Percentiles rank a stretch among this genome's conserved stretches.
These are phyloP conservation scores for Jamesozyma spencerorum DNA, from an alignment of 805 yeast genomes.

Conservation along the genomic window DNA sequence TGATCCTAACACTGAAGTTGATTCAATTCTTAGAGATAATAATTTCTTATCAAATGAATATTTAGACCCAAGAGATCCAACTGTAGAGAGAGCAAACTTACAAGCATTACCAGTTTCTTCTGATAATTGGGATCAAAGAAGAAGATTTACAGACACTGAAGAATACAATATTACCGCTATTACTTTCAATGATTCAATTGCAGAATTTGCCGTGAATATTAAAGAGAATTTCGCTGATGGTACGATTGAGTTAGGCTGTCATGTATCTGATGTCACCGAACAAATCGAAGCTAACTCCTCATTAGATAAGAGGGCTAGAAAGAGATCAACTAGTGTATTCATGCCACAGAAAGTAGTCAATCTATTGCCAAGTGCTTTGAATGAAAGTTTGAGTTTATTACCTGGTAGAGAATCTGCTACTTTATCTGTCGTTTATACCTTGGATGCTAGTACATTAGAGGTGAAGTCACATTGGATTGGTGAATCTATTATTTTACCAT, in stretches of 20 bases:
- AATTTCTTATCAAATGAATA: conserved; percentile 77
- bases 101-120: conserved; percentile 17
- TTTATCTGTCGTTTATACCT: conserved; percentile 68
- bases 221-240: conserved; percentile 37
- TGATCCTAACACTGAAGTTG: conserved; percentile 70
- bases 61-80: conserved; percentile 36
- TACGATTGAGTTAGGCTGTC: conserved; percentile 70
- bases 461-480: conserved; percentile 71
- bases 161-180: conserved; percentile 30
- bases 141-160: conserved; percentile 13
- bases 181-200: conserved; percentile 28
- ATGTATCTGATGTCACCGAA: conserved; percentile 70
- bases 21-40: conserved; percentile 80
- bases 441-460: conserved; percentile 63
- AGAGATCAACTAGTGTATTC: conserved; percentile 81
- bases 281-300: conserved; percentile 63
- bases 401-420: conserved; percentile 55
- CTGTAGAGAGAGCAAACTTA: conserved; percentile 22
- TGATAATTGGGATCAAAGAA: conserved; percentile 14
- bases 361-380: conserved; percentile 59
- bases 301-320: conserved; percentile 81
- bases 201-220: conserved; percentile 80
- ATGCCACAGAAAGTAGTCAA: conserved; percentile 66
- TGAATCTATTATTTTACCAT: conserved; percentile 61
- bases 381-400: conserved; percentile 50